Evolutionary conservation across 2,329 filamentous ascomycete species (phyloP), one percentile per base, ranked within the genome.

Genomic region (Fusarium armeniacum): DNA sequence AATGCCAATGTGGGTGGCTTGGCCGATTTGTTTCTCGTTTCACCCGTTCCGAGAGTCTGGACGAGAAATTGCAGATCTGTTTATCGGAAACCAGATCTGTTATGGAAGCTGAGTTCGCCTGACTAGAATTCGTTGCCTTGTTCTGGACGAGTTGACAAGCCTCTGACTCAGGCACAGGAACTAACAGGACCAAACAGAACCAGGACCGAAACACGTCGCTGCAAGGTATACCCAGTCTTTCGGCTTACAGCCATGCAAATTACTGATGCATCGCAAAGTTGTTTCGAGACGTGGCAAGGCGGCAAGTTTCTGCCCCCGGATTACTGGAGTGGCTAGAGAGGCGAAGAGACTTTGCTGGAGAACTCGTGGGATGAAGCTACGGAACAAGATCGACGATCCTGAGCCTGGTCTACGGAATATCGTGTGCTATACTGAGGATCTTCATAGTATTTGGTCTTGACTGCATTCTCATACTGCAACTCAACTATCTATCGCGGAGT

Each of bases 361-460:
- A 59, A 30, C 24, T 13, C 6, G 43, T 56, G 30, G 65, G 65
- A 50, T 11, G 40, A 69, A 43, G 62, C 30, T 38, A 57, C 35
- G 12, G 9, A 51, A 36, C 26, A 18, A 52, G 43, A 54, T 20
- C 62, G 55, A 30, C 26, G 66, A 69, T 57, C 55, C 51, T 12
- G 30, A 47, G n/a, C 41, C 26, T 59, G 3, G 20, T 58, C 10
- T 26, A 40, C 12, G 12, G n/a, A 40, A 12, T 40, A 52, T 44
- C 59, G 50, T 28, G 41, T 46, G 24, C 44, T 43, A 41, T 24
- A 33, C 32, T 18, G n/a, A 62, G 18, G 38, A 36, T 32, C 30
- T 56, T n/a, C 11, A 40, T 40, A 5, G n/a, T 40, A 33, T 24
- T 33, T 6, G 41, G 38, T n/a, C 22, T 38, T 67, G 52, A 68